Evolutionary conservation across 2,329 filamentous ascomycete species (phyloP).

Genomic region (Raffaelea ambrosiae): DNA sequence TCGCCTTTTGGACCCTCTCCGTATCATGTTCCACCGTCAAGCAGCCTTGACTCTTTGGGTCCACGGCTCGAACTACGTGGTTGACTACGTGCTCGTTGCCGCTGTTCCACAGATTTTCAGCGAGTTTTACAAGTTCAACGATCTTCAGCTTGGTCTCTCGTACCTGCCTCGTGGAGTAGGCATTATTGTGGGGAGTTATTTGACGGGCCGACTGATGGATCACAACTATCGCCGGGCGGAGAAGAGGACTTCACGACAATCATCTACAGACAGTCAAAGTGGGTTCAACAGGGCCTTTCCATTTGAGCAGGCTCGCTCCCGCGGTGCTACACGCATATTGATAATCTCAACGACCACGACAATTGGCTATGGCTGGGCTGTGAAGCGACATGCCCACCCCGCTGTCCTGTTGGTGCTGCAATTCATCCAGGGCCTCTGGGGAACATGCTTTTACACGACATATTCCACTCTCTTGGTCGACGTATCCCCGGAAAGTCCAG

Average conservation of each 20-base stretch:
- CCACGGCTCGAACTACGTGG: constrained; percentile 29
- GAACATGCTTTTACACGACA: constrained; percentile 50
- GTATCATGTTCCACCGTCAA: constrained; percentile 40
- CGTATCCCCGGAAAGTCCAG: constrained; percentile 44
- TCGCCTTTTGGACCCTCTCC: constrained; percentile 41
- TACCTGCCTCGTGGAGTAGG: constrained; percentile 39
- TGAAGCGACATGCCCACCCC: constrained; percentile 37
- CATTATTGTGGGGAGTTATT: constrained; percentile 33
- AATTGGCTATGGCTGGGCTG: constrained; percentile 44
- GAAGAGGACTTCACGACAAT: constrained; percentile 46
- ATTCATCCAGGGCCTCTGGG: constrained; percentile 42
- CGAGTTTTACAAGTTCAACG: constrained; percentile 24
- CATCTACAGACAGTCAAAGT: constrained; percentile 30
- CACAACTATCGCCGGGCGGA: constrained; percentile 50
- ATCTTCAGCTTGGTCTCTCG: constrained; percentile 37
- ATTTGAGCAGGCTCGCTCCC: constrained; percentile 40
- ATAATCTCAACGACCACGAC: constrained; percentile 41
- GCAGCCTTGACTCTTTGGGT: constrained; percentile 37
- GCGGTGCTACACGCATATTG: constrained; percentile 42
- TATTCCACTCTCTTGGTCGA: constrained; percentile 51
- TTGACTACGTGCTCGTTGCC: constrained; percentile 27
- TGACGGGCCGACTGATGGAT: constrained; percentile 42
- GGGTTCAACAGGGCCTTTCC: constrained; percentile 37
- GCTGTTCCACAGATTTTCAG: constrained; percentile 1
- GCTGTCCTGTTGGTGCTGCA: constrained; percentile 42